Conservation (phyloP, 495 filamentous ascomycete species). For the Aspergillus ellipticus region DNA sequence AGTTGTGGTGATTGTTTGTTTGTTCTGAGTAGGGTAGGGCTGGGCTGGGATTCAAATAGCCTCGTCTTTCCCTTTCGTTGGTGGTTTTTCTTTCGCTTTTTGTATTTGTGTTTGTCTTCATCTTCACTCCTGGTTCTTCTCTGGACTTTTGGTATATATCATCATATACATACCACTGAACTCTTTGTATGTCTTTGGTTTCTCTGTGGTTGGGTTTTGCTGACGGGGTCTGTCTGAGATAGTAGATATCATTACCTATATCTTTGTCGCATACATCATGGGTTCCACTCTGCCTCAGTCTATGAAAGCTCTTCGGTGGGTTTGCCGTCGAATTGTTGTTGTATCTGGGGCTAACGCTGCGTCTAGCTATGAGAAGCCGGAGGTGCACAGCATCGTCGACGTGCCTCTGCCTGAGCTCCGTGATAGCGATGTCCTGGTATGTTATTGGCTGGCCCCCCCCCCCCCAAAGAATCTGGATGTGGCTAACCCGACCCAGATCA, state of each 20-base stretch:
- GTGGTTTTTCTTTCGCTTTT: neutral
- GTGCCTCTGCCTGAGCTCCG: conserved; percentile 58
- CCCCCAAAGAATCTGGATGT: too few relatives aligned
- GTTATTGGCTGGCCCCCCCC: neutral
- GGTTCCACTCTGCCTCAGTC: conserved; percentile 42
- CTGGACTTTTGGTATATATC: neutral
- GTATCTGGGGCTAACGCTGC: neutral
- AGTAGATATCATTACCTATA: neutral
- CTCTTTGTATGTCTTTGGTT: conserved; percentile 10
- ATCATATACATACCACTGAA: too few relatives aligned
- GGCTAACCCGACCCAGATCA: conserved; percentile 27
- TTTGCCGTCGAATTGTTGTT: neutral
- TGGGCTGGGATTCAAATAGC: conserved; percentile 7
- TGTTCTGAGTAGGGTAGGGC: too few relatives aligned
- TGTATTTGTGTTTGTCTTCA: conserved; percentile 4
- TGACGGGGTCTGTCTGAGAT: neutral
- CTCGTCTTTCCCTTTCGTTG: neutral
- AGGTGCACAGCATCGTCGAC: conserved; percentile 54
- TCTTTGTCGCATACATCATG: conserved; percentile 18
- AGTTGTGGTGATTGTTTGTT: too few relatives aligned
- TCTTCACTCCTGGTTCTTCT: conserved; percentile 1
- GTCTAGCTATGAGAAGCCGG: conserved; percentile 59
- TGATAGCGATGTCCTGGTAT: conserved; percentile 56
- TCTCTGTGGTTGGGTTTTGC: neutral
- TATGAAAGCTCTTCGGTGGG: conserved; percentile 60